These are phyloP conservation scores for Blastobotrys proliferans DNA, from an alignment of 1,139 yeast species.

Conservation along the genomic window DNA sequence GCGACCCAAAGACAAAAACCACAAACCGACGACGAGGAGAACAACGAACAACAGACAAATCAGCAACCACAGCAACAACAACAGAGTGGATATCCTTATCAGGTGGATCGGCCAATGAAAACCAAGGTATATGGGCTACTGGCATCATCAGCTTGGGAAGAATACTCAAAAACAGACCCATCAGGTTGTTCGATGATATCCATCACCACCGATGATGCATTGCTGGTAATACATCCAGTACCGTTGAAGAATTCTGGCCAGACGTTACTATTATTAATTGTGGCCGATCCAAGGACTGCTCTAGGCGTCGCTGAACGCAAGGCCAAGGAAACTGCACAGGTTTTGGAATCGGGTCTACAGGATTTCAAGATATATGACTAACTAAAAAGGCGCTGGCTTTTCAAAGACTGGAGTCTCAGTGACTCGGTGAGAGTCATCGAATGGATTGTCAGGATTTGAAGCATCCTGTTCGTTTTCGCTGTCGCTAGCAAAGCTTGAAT, in stretches of 20 bases:
- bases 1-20: constrained; percentile 15
- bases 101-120: constrained; percentile 27
- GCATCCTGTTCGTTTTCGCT: constrained; percentile 17
- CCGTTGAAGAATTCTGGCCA: constrained; percentile 19
- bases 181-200: constrained; percentile 24
- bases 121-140: constrained; percentile 30
- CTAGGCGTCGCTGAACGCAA: constrained; percentile 26
- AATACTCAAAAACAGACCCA: constrained; percentile 25
- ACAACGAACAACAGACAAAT: background rate
- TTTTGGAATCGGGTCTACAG: constrained; percentile 25
- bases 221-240: constrained; percentile 26
- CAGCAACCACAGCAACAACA: too few relatives aligned
- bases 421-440: constrained; percentile 55
- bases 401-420: constrained; percentile 14
- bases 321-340: constrained; percentile 25
- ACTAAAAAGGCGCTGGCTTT: constrained; percentile 9
- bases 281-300: constrained; percentile 30
- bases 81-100: constrained; percentile 21
- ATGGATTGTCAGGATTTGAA: constrained; percentile 50
- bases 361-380: constrained; percentile 23
- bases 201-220: constrained; percentile 26
- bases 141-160: constrained; percentile 30
- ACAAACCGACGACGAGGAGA: constrained; percentile 5
- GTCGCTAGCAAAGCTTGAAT: constrained; percentile 8
- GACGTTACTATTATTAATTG: constrained; percentile 24